Evolutionary conservation across 495 filamentous ascomycete genomes (phyloP), one percentile per base, ranked within the genome.

Genomic region (Penicillium tannophilum): DNA sequence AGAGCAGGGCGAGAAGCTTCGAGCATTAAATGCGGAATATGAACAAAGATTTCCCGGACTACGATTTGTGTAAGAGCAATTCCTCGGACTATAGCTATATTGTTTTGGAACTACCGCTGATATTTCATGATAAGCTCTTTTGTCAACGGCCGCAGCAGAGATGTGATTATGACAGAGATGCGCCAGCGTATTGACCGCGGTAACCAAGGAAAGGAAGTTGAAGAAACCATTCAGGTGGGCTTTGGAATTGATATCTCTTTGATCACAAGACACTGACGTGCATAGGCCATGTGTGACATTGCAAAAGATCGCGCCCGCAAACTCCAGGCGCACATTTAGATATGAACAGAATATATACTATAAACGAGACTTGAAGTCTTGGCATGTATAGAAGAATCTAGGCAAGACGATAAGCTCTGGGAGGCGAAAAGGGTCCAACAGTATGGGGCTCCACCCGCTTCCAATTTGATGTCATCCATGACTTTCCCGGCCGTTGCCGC

Each of bases 151-250:
- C 82, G 92, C 60, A 77, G 80, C 57, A 80, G 91, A 45, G 76
- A 78, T 20, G 80, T 83, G 56, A 88, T 98, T 42, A 90, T 97
- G 88, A 81, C 83, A 55, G 89, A 97, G 71, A 97, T 97, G 90
- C 78, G 83, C 52, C 67, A 78, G 59, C 80, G 94, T 56, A 96
- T 96, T 70, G 82, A 78, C 17, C 79, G 86, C 56, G 85, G 81
- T 9, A 82, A 95, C 72, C 68, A 84, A 33, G 77, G 83, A 54
- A 74, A 70, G 14, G 94, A 97, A 73, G 82, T 90, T 61, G 69
- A 70, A 60, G 91, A 88, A 64, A 91, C 83, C 23, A 90, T 97
- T 56, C 81, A 89, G 83, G 91, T 94, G 68, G 56, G 79, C 61
- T 55, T 47, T 24, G 8, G 9, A 41, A n/a, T 26, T 35, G 12